Percentiles rank a stretch among this genome's conserved stretches.
Conservation (phyloP, 1,139 yeast species). For the Yamadazyma atlantica region DNA sequence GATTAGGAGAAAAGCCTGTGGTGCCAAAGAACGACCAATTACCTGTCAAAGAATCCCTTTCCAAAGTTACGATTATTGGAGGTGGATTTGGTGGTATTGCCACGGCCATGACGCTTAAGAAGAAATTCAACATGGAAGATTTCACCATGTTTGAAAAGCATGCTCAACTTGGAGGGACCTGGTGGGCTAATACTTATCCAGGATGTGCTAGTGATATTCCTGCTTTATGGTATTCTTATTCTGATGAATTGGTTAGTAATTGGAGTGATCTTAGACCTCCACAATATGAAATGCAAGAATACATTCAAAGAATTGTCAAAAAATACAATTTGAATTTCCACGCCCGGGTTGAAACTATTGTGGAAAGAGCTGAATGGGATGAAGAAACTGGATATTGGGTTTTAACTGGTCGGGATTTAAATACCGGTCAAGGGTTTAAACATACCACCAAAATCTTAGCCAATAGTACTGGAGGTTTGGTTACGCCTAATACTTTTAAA, state of each 20-base stretch:
- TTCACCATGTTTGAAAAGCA: constrained; percentile 45
- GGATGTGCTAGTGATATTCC: constrained; percentile 57
- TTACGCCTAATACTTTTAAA: constrained; percentile 29
- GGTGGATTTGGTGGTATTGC: constrained; percentile 51
- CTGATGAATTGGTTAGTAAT: constrained; percentile 37
- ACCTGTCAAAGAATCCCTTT: constrained; percentile 23
- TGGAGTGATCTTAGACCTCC: constrained; percentile 51
- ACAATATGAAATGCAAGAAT: constrained; percentile 49
- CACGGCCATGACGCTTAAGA: constrained; percentile 29
- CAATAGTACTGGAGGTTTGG: constrained; percentile 41
- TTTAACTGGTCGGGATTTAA: constrained; percentile 30
- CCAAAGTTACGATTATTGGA: constrained; percentile 43
- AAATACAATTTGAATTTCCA: constrained; percentile 32
- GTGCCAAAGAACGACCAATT: constrained; percentile 17
- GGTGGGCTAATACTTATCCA: constrained; percentile 56
- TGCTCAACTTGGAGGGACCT: constrained; percentile 51
- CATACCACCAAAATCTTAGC: constrained; percentile 33
- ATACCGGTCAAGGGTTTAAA: constrained; percentile 29
- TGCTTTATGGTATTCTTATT: constrained; percentile 47
- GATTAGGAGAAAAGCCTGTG: constrained; percentile 24
- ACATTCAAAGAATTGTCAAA: constrained; percentile 39
- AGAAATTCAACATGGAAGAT: constrained; percentile 30
- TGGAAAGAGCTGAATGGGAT: constrained; percentile 30
- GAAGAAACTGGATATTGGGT: constrained; percentile 39
- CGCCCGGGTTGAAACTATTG: constrained; percentile 28